Conservation (phyloP, 2,329 filamentous ascomycete genomes). For the Arthrobotrys megalospora region DNA sequence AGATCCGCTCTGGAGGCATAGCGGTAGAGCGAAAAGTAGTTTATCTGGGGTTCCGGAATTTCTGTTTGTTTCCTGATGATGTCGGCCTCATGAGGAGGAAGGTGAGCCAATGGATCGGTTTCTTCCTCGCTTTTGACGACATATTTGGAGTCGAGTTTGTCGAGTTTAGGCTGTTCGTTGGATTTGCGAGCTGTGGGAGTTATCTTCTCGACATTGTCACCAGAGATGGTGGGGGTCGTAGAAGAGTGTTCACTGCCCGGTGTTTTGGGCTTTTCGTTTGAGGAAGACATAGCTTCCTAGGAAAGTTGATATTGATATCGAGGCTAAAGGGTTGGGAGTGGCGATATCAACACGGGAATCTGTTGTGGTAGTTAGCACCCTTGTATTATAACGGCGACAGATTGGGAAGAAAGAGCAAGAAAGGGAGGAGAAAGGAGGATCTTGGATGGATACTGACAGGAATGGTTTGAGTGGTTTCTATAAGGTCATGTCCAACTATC, state of each 20-base stretch:
- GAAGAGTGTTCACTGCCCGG: constrained; percentile 49
- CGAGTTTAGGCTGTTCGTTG: constrained; percentile 37
- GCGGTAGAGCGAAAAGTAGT: constrained; percentile 77
- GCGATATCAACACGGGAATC: constrained; percentile 29
- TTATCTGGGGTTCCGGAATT: constrained; percentile 76
- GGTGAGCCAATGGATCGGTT: constrained; percentile 74
- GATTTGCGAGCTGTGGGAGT: constrained; percentile 5
- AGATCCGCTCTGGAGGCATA: constrained; percentile 79
- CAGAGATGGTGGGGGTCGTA: constrained; percentile 27
- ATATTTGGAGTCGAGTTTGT: constrained; percentile 63
- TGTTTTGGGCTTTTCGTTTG: constrained; percentile 44
- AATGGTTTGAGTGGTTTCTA: not conserved
- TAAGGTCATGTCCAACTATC: constrained; percentile 25
- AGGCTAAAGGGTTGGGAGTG: constrained; percentile 2
- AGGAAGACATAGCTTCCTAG: constrained; percentile 46
- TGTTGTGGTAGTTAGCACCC: constrained; percentile 25
- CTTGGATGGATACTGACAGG: not conserved
- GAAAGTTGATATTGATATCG: constrained; percentile 7
- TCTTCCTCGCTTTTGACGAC: constrained; percentile 66
- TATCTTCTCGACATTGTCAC: constrained; percentile 43
- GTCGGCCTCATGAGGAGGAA: constrained; percentile 76
- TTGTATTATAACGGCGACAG: not conserved
- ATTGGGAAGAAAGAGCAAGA: constrained; percentile 2
- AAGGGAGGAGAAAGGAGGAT: not conserved
- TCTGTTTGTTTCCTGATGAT: constrained; percentile 79